Conservation (phyloP, 2,329 filamentous ascomycete species). For the Paecilomyces dactylethromorphus region DNA sequence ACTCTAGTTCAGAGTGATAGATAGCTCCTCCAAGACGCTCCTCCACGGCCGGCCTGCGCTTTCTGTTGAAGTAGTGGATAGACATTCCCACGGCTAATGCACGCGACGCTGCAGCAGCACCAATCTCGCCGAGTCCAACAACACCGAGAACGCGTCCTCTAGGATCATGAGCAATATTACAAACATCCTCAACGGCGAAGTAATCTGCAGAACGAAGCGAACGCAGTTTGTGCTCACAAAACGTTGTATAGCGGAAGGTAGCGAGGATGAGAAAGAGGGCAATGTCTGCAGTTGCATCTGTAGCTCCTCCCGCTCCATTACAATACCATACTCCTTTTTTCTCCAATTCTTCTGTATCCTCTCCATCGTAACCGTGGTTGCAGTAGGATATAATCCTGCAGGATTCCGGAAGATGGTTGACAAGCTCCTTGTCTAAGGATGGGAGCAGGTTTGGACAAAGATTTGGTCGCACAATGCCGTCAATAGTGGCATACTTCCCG, state of each 20-base stretch:
- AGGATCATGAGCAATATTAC: conserved; percentile 5
- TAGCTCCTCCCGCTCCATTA: conserved; percentile 8
- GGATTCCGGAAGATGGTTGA: conserved; percentile 8
- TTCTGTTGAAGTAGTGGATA: conserved; percentile 10
- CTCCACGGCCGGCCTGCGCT: conserved; percentile 1
- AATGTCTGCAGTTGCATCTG: conserved; percentile 10
- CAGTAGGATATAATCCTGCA: conserved; percentile 9
- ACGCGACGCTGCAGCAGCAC: conserved; percentile 5
- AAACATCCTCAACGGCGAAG: conserved; percentile 5
- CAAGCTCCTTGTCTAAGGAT: conserved; percentile 7
- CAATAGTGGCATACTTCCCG: conserved; percentile 9
- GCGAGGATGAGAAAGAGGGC: conserved; percentile 11
- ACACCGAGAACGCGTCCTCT: conserved; percentile 9
- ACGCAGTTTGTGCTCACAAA: conserved; percentile 7
- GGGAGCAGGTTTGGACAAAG: conserved; percentile 6
- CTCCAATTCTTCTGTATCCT: conserved; percentile 10
- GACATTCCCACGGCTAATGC: conserved; percentile 9
- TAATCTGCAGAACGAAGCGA: conserved; percentile 6
- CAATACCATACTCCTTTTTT: conserved; percentile 10
- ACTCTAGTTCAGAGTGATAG: conserved; percentile 8
- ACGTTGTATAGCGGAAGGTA: conserved; percentile 7
- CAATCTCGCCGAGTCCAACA: conserved; percentile 11
- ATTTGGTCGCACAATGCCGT: conserved; percentile 9
- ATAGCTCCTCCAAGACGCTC: conserved; percentile 5
- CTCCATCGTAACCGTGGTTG: conserved; percentile 11